Evolutionary conservation across 129 eudicot genomes (phyloP), one percentile per base, ranked within the genome.

Genomic region (Artemisia annua): DNA sequence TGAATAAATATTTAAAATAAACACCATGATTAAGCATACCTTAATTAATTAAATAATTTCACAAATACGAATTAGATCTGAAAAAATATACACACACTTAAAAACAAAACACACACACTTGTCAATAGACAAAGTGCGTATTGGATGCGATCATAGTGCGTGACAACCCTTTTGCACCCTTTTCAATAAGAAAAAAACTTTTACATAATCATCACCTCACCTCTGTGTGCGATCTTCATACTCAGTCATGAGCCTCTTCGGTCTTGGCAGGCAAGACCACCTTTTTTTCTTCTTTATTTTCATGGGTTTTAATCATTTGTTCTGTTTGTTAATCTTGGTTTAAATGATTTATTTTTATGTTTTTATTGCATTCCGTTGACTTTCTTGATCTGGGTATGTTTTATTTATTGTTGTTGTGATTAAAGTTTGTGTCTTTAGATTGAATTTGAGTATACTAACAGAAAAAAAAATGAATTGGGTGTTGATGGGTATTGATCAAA

Each of bases 211-310:
- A 18, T 56, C 62, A 61, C n/a, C n/a, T 26, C 18, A 22, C 8
- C 66, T 2, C 8, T 3, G 24, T 4, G 3, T 6, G 8, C 44
- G 1, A 9, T 39, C 46, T 39, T 39, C 10, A 7, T 39, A 7
- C 10, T 39, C 46, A 39, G 46, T 80, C 74, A 91, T 91, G 97
- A 91, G 97, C 83, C 96, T 91, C 78, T 91, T 91, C 70, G 97
- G 97, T 48, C 93, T 91, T 48, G 97, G 97, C 87, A 88, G 97
- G 97, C 88, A 75, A 74, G 80, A 19, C 55, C 2, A 12, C 2
- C 10, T 39, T 9, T 56, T 52, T 11, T 63, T 0, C 8, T 53
- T 63, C 62, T 71, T 65, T 3, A 17, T 10, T 60, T 22, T 48
- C 17, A 4, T 30, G 70, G 61, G 48, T 48, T 60, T 74, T 13